Conservation (phyloP, 768 basidiomycete species). For the Paxillus involutus region DNA sequence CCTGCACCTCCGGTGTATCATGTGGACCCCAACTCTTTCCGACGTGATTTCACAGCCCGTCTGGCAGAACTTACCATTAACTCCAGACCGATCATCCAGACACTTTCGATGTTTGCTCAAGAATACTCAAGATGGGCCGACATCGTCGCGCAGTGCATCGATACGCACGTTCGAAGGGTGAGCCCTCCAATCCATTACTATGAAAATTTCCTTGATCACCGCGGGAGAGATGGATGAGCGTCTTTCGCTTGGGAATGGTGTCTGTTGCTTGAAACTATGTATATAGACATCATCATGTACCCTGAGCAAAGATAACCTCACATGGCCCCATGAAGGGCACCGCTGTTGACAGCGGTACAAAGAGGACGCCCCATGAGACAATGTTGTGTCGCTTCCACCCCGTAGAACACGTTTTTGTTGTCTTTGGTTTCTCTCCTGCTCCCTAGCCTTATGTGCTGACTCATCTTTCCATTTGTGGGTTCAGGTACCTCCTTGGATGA, state of each 20-base stretch:
- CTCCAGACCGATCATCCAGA: constrained; percentile 92
- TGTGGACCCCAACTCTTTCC: constrained; percentile 70
- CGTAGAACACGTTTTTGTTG: constrained; percentile 26
- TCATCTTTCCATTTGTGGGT: constrained; percentile 45
- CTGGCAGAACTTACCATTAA: constrained; percentile 88
- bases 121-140: constrained; percentile 78
- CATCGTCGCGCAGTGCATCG: constrained; percentile 79
- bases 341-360: constrained; percentile 33
- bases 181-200: constrained; percentile 43
- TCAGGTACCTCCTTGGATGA: constrained; percentile 87
- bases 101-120: constrained; percentile 88
- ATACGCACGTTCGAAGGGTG: constrained; percentile 86
- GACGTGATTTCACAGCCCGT: constrained; percentile 73
- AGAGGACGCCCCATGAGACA: constrained; percentile 39
- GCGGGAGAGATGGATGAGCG: constrained; percentile 28
- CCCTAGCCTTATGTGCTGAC: constrained; percentile 61
- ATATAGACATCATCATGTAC: constrained; percentile 43
- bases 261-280: constrained; percentile 39
- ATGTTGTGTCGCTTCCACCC: constrained; percentile 21
- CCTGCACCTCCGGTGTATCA: constrained; percentile 42
- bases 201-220: constrained; percentile 22
- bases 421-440: constrained; percentile 30
- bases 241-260: constrained; percentile 19
- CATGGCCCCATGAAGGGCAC: constrained; percentile 31
- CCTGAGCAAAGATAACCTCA: constrained; percentile 43